phyloP scores from a whole-genome alignment of 192 early-diverging fungal species.

The Podila horticola region DNA sequence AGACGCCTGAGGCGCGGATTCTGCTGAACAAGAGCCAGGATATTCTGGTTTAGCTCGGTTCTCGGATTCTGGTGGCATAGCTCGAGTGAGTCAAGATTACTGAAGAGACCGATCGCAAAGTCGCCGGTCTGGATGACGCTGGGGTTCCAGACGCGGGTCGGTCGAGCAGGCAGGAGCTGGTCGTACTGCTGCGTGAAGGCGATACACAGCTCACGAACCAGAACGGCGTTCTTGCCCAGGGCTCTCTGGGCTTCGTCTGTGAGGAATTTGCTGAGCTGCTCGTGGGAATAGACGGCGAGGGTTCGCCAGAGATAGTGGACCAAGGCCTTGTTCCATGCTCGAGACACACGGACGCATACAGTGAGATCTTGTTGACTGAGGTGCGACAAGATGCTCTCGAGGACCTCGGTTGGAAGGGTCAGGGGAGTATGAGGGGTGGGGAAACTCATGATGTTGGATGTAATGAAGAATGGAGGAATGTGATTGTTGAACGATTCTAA shows the following conservation, averaged over 20 bases:
- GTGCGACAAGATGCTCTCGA: not conserved
- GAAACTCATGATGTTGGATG: not conserved
- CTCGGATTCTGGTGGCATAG: not conserved
- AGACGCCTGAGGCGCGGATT: constrained; percentile 2
- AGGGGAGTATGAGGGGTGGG: not conserved
- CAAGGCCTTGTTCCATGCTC: not conserved
- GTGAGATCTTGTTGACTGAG: constrained; percentile 1
- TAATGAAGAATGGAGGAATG: too few species aligned
- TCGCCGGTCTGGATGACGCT: not conserved
- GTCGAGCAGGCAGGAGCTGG: not conserved
- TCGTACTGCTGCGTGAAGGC: not conserved
- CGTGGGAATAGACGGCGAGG: not conserved
- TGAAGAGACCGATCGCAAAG: not conserved
- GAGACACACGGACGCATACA: not conserved
- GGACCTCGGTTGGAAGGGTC: constrained; percentile 5
- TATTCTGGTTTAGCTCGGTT: too few species aligned
- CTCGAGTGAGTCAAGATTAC: not conserved
- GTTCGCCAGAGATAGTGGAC: not conserved
- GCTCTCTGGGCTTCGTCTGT: not conserved
- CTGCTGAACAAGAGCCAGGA: not conserved
- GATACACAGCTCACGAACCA: too few species aligned
- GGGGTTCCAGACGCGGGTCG: not conserved
- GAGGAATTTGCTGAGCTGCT: not conserved
- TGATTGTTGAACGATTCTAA: too few species aligned
- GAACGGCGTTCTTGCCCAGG: not conserved